phyloP scores from a whole-genome alignment of 1,139 yeast genomes.

The Saccharomyces hybrid region DNA sequence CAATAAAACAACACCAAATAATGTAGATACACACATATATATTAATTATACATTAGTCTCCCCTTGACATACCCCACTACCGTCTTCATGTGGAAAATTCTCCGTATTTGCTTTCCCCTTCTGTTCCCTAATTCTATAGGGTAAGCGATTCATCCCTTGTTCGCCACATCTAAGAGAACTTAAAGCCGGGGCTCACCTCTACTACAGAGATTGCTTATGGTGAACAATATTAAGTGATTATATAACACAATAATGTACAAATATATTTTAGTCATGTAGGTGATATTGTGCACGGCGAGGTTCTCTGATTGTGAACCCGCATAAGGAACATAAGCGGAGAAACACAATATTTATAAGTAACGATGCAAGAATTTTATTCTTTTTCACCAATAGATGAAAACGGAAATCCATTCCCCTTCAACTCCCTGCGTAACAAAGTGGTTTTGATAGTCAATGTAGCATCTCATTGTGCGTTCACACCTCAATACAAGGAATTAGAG shows the following conservation, averaged over 20 bases:
- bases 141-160: neutral
- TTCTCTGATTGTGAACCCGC: neutral
- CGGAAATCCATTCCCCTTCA: slow-evolving; percentile 52
- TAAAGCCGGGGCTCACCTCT: neutral
- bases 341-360: neutral
- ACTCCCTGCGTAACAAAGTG: slow-evolving; percentile 64
- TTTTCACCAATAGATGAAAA: slow-evolving; percentile 42
- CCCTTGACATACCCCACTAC: neutral
- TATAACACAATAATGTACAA: neutral
- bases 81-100: neutral
- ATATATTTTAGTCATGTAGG: neutral
- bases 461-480: slow-evolving; percentile 45
- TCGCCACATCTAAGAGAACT: neutral
- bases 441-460: slow-evolving; percentile 79
- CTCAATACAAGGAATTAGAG: slow-evolving; percentile 69
- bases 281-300: neutral
- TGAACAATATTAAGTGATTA: neutral
- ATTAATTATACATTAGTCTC: neutral
- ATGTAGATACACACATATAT: neutral
- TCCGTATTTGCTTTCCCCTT: neutral
- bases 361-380: slow-evolving; percentile 36
- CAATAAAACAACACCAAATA: slow-evolving; percentile 14
- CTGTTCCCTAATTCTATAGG: neutral
- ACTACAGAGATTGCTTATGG: neutral
- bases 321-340: neutral